Base-by-base conservation (phyloP, 257 asterid species). In the Solanum acaule region DNA sequence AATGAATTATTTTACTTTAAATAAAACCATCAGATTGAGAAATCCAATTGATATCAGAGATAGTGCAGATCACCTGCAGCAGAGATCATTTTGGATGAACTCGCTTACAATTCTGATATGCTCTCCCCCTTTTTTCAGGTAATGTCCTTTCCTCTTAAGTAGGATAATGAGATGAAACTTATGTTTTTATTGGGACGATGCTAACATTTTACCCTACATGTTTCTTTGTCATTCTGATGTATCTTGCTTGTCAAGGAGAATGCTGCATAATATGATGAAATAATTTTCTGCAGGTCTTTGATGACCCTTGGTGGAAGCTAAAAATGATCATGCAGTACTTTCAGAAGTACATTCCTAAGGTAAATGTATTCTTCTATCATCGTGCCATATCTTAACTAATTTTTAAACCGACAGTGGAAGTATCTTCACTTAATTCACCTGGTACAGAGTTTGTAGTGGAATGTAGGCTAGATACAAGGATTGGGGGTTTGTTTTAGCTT, bases 31-130 rank as follows among this genome's bases (percentile, higher is more conserved):
- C 44, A 49, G 44, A 29, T 82, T 82, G 37, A 18, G 70, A 82
- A 85, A 86, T 71, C 84, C 82, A 79, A 34, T 71, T 70, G 81
- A 38, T 75, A 83, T 83, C 87, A 84, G 90, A 67, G 49, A 84
- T 90, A 65, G 89, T 93, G 92, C 96, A 97, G 99, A 94, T 93
- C 96, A 86, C 94, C 95, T 12, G 94, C 92, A 12, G 89, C 91
- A 88, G 99, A 96, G 87, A 93, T 97, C 63, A 94, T 97, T 87
- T 90, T 96, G 92, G 95, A 97, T 86, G 98, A 95, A 90, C 97
- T 97, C 38, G 91, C 91, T 89, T 93, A 97, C 84, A 87, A 94
- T 85, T 78, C 86, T 61, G 86, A 93, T 76, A 92, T 90, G 71
- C 95, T 95, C 84, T 90, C 83, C 89, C 91, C 98, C 68, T 96